phyloP scores from a whole-genome alignment of 2,329 filamentous ascomycete genomes.

The Blastomyces percursus region DNA sequence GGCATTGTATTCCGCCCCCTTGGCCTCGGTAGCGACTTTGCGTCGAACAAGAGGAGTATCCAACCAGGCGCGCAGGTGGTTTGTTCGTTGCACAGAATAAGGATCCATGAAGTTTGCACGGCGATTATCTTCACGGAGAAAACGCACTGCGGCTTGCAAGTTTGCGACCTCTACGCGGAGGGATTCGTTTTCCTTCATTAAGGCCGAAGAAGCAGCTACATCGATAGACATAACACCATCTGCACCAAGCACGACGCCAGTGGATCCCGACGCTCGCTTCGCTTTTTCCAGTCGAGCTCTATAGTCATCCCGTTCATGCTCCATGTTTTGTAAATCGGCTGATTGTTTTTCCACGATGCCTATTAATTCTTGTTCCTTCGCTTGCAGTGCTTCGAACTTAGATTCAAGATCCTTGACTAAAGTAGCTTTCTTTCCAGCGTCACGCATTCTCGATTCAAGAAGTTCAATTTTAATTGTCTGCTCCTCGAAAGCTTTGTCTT shows the following conservation, averaged over 20 bases:
- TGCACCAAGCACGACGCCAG: conserved; percentile 26
- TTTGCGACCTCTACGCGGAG: conserved; percentile 34
- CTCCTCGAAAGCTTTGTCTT: conserved; percentile 76
- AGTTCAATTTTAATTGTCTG: conserved; percentile 86
- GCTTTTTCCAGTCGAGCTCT: conserved; percentile 33
- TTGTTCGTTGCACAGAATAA: conserved; percentile 32
- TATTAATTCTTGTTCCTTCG: conserved; percentile 25
- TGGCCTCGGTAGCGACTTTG: conserved; percentile 19
- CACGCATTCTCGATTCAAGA: conserved; percentile 75
- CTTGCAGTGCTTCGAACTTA: conserved; percentile 31
- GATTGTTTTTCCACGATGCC: conserved; percentile 27
- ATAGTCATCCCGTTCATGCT: conserved; percentile 33
- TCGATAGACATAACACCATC: conserved; percentile 25
- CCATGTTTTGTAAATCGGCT: conserved; percentile 27
- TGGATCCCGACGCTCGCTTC: conserved; percentile 32
- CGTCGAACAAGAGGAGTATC: conserved; percentile 29
- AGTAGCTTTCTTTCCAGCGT: conserved; percentile 64
- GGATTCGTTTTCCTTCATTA: conserved; percentile 35
- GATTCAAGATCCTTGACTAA: conserved; percentile 35
- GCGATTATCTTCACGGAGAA: conserved; percentile 36
- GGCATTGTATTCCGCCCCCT: conserved; percentile 27
- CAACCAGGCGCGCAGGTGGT: conserved; percentile 35
- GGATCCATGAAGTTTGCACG: conserved; percentile 32
- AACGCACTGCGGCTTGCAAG: conserved; percentile 38
- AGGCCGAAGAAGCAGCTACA: conserved; percentile 31